Percentiles rank a stretch among this genome's conserved stretches.
Conservation (phyloP, 495 filamentous ascomycete species). For the Parathielavia hyrcaniae region DNA sequence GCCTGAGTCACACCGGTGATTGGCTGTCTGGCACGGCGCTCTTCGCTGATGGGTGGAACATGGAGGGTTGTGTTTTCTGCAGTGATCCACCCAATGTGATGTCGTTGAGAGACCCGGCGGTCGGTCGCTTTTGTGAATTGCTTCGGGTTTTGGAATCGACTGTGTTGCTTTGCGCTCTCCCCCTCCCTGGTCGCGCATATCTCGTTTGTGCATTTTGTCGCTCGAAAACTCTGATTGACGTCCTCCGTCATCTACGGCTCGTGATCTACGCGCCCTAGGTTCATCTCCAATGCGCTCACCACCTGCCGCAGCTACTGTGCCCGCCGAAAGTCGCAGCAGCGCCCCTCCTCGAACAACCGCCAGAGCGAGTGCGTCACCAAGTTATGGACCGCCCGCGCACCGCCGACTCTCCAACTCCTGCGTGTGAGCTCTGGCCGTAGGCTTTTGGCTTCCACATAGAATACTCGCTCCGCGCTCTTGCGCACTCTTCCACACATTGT, state of each 20-base stretch:
- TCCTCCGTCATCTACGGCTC: neutral
- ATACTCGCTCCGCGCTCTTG: neutral
- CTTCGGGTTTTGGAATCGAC: constrained; percentile 16
- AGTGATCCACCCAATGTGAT: constrained; percentile 14
- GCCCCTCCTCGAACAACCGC: constrained; percentile 23
- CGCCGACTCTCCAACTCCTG: constrained; percentile 15
- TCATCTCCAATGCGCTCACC: constrained; percentile 30
- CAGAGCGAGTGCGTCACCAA: constrained; percentile 14
- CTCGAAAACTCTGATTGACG: neutral
- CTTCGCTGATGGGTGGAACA: neutral
- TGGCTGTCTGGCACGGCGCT: neutral
- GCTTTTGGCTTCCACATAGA: constrained; percentile 2
- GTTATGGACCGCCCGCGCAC: constrained; percentile 32
- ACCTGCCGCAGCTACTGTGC: constrained; percentile 19
- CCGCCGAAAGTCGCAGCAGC: constrained; percentile 28
- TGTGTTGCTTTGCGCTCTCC: constrained; percentile 11
- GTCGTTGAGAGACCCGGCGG: constrained; percentile 4
- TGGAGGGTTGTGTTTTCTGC: neutral
- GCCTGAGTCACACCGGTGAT: constrained; percentile 2
- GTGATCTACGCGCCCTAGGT: neutral
- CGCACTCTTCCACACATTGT: neutral
- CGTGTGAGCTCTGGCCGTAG: constrained; percentile 27
- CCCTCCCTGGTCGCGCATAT: constrained; percentile 11
- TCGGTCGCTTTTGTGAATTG: constrained; percentile 15
- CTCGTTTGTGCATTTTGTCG: neutral